Evolutionary conservation across 257 asterid species (phyloP).

Genomic region (Solanum commersonii): DNA sequence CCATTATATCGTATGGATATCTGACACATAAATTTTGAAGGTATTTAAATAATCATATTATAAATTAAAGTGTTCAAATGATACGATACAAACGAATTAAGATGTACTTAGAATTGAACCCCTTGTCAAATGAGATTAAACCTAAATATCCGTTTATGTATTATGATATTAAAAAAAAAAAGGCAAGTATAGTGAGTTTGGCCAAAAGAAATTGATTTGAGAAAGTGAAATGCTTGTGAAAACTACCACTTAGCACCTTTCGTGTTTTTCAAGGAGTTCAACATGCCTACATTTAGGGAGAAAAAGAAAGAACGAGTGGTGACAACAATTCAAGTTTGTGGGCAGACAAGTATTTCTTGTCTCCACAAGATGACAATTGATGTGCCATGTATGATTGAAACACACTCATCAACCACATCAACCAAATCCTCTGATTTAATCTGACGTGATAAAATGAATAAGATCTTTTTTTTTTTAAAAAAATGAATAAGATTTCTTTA

Average conservation of each 20-base stretch:
- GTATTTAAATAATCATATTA: background rate
- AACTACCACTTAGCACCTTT: background rate
- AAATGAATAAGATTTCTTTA: background rate
- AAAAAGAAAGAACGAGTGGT: background rate
- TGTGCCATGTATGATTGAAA: background rate
- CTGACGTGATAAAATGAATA: background rate
- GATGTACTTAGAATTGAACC: background rate
- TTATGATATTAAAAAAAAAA: background rate
- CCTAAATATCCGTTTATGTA: background rate
- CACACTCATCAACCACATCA: background rate
- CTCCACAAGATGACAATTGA: constrained; percentile 7
- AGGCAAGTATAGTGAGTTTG: background rate
- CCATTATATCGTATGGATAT: too few relatives aligned
- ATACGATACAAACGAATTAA: too few relatives aligned
- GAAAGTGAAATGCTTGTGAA: background rate
- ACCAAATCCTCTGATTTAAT: background rate
- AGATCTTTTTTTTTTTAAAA: background rate
- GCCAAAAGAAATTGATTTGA: background rate
- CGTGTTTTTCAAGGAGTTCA: constrained; percentile 15
- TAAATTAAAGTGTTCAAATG: too few relatives aligned
- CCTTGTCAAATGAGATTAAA: background rate
- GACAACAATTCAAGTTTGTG: constrained; percentile 9
- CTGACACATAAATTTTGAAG: background rate
- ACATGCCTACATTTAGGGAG: constrained; percentile 21
- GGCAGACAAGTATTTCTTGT: background rate